Evolutionary conservation across 352 stramenopile species (phyloP), one percentile per base, ranked within the genome.

Genomic region (Pythium insidiosum): DNA sequence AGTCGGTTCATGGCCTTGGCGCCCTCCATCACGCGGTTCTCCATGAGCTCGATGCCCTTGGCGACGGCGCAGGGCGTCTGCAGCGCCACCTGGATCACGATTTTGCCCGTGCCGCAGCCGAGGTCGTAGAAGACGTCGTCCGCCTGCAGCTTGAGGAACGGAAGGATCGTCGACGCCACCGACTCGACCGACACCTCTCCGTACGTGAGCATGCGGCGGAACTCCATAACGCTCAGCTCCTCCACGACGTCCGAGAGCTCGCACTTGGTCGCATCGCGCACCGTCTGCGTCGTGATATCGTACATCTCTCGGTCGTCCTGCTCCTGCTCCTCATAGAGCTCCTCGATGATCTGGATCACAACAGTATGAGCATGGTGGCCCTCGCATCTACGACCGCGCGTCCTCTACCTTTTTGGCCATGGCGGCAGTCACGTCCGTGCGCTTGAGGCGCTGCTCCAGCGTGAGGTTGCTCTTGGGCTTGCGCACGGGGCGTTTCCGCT

Each of bases 61-160:
- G 72, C 52, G n/a, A 69, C 55, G 33, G 55, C 58, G 47, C 76
- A 88, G 11, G 63, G 58, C 16, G 79, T 92, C 51, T 92, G 65
- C 21, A 92, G 57, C 37, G 72, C 66, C 11, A 66, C 72, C 49
- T 92, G 76, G 21, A 88, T 58, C 33, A 92, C 55, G 42, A 92
- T 84, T 53, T 89, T 88, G 30, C 79, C 79, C 5, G 76, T 87
- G 33, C 79, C 79, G 34, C 79, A 92, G 11, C 79, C 79, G 22
- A 92, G 61, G 45, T 92, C 79, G 42, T 88, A 92, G 41, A 92
- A 88, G 25, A 92, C 67, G 43, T 92, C 79, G 50, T 82, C 53
- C 0, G 52, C 53, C n/a, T 68, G 38, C 31, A 92, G 46, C 22
- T 76, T 63, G 18, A 92, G 56, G 28, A 86, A 61, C 29, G 79